A percentile compares a stretch with the other conserved stretches of the same genome.
phyloP scores from a whole-genome alignment of 352 stramenopile genomes.

The Blastocystis sp. region DNA sequence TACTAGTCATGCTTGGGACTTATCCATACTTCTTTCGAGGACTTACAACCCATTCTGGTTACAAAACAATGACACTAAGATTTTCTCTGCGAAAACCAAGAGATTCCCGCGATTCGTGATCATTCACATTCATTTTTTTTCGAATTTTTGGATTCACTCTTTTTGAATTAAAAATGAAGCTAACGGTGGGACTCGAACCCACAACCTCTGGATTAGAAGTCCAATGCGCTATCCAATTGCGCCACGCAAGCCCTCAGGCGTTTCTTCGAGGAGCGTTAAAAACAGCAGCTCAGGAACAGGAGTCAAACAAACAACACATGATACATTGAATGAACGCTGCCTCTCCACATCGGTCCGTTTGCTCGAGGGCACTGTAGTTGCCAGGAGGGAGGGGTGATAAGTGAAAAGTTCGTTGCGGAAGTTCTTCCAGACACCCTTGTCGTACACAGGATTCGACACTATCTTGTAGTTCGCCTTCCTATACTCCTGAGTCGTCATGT shows the following conservation, averaged over 20 bases:
- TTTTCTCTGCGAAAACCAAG: neutral
- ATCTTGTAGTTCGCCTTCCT: neutral
- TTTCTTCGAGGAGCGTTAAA: neutral
- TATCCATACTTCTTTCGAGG: neutral
- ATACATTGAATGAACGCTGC: neutral
- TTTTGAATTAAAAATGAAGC: neutral
- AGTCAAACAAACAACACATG: neutral
- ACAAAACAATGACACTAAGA: neutral
- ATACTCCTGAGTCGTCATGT: constrained; percentile 37
- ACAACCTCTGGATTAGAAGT: constrained; percentile 22
- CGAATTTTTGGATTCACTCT: neutral
- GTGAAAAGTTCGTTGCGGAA: neutral
- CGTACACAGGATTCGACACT: constrained; percentile 7
- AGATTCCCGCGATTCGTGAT: neutral
- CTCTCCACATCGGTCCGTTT: neutral
- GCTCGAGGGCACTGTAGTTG: neutral
- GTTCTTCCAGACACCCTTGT: constrained; percentile 39
- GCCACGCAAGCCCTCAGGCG: neutral
- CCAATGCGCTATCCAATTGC: constrained; percentile 31
- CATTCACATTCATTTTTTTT: neutral
- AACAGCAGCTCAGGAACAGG: neutral
- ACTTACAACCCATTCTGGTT: neutral
- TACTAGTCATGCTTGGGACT: neutral
- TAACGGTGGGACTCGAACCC: constrained; percentile 10
- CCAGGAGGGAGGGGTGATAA: constrained; percentile 7